Evolutionary conservation across 305 asterid species (phyloP).

Genomic region (Plantago coronopus): DNA sequence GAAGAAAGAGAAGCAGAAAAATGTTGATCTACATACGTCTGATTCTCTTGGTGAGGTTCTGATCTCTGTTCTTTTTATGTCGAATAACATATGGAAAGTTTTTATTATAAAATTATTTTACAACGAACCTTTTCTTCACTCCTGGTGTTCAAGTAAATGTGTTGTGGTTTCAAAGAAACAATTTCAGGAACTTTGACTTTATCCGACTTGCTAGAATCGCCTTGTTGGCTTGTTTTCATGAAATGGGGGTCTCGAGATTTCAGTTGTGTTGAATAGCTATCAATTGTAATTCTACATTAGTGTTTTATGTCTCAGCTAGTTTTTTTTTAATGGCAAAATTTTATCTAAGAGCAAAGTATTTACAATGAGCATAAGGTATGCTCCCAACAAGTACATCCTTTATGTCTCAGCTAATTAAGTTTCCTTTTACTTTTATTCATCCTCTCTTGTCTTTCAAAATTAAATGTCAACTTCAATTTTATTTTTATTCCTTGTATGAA

Average conservation of each 20-base stretch:
- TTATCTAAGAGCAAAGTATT: too few species aligned
- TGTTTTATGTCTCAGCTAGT: too few species aligned
- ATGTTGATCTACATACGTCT: slow-evolving; percentile 25
- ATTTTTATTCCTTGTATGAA: background rate
- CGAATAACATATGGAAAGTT: slow-evolving; percentile 7
- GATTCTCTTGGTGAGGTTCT: slow-evolving; percentile 33
- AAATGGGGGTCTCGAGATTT: too few species aligned
- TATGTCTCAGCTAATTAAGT: too few species aligned
- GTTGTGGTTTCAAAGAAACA: background rate
- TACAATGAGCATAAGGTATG: too few species aligned
- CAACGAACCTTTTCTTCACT: too few species aligned
- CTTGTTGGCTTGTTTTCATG: background rate
- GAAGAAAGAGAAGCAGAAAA: slow-evolving; percentile 48
- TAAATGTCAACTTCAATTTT: background rate
- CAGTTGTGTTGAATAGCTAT: too few species aligned
- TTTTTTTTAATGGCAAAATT: too few species aligned
- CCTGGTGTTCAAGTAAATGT: background rate
- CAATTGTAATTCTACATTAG: too few species aligned
- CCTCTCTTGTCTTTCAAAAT: too few species aligned
- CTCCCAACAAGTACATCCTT: too few species aligned
- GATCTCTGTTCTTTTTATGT: slow-evolving; percentile 18
- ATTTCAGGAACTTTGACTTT: background rate
- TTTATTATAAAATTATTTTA: background rate
- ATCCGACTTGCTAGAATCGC: background rate
- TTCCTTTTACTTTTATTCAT: too few species aligned